Conservation (phyloP, 139 green algal species). For the Penium margaritaceum region DNA sequence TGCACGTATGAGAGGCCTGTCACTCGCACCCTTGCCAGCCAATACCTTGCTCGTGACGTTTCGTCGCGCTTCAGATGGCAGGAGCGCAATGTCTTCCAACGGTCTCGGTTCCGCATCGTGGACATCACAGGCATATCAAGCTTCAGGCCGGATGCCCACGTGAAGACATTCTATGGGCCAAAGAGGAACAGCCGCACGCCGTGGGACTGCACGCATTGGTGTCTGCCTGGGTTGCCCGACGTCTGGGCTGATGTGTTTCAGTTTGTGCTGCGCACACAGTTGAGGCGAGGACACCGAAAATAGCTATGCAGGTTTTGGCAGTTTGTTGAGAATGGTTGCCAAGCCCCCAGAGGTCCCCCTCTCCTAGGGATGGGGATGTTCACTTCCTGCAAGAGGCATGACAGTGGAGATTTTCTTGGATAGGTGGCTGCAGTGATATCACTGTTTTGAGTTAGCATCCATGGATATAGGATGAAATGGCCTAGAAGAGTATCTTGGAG, state of each 20-base stretch:
- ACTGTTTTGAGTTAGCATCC: no score
- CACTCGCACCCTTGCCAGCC: not conserved
- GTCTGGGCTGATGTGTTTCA: conserved; percentile 35
- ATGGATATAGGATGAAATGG: no score
- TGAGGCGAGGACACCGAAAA: no score
- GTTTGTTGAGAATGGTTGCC: no score
- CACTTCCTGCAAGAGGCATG: no score
- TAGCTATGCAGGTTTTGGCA: no score
- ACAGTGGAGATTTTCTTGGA: no score
- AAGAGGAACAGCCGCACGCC: conserved; percentile 26
- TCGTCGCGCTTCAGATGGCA: not conserved
- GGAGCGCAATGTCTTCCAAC: not conserved
- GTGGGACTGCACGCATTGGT: conserved; percentile 41
- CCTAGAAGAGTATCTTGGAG: no score
- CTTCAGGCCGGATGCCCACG: conserved; percentile 27
- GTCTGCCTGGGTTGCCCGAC: conserved; percentile 32
- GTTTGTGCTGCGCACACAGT: conserved; percentile 23
- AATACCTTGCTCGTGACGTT: not conserved
- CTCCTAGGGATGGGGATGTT: no score
- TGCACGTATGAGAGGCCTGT: not conserved
- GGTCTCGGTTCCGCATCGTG: conserved; percentile 17
- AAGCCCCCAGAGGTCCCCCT: no score
- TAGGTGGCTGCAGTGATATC: no score
- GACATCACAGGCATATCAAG: conserved; percentile 40
- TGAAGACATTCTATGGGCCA: conserved; percentile 14